Percentiles rank a stretch among this genome's conserved stretches.
Evolutionary conservation across 441 rosid genomes (phyloP).

Genomic region (Populus hybrid): DNA sequence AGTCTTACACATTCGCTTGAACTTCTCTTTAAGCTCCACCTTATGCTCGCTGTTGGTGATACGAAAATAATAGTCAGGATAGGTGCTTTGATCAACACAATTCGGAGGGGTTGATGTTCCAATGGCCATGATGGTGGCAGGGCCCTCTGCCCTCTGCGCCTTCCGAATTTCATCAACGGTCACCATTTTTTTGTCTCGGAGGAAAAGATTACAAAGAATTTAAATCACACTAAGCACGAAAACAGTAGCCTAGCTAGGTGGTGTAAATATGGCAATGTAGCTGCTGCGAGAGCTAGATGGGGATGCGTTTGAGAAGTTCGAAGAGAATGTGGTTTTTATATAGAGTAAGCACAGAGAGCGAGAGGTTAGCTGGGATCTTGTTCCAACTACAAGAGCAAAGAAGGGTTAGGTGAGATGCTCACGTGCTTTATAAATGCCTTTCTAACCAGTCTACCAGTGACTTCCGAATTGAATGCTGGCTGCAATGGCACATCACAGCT

Average conservation of each 20-base stretch:
- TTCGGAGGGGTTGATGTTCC: constrained; percentile 40
- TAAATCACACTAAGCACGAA: background rate
- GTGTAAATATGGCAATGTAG: background rate
- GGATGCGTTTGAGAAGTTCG: background rate
- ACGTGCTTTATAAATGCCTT: background rate
- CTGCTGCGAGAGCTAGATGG: background rate
- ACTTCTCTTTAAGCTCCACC: constrained; percentile 42
- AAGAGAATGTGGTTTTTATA: background rate
- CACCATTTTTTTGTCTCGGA: constrained; percentile 22
- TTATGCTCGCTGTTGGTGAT: constrained; percentile 41
- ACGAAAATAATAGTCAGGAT: constrained; percentile 43
- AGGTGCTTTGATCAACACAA: constrained; percentile 33
- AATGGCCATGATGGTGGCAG: constrained; percentile 42
- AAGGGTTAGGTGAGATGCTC: background rate
- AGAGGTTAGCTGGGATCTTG: background rate
- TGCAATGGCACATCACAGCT: no score
- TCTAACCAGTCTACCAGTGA: background rate
- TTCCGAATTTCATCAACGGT: constrained; percentile 33
- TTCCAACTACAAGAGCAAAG: background rate
- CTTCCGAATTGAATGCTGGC: background rate
- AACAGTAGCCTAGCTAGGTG: background rate
- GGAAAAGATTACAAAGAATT: background rate
- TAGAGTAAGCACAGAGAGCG: background rate
- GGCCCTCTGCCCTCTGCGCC: constrained; percentile 41
- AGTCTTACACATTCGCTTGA: constrained; percentile 45